These are phyloP conservation scores for Cystobasidium ongulense DNA, from an alignment of 768 basidiomycete species.

Conservation along the genomic window DNA sequence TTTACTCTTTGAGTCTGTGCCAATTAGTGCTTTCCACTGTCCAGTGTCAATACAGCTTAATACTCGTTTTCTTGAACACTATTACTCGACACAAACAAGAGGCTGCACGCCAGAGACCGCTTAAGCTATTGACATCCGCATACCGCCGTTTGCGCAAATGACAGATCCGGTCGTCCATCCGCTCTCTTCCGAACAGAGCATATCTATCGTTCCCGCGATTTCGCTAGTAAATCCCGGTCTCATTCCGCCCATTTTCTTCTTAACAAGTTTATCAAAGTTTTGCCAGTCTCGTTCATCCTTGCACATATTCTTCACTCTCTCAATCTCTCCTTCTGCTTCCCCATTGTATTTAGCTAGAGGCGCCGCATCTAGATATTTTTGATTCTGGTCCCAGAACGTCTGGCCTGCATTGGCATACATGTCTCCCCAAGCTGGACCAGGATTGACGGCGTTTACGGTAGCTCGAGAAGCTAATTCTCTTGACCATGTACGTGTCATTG, in stretches of 20 bases:
- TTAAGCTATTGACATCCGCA: constrained; percentile 11
- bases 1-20: neutral
- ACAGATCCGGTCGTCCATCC: constrained; percentile 16
- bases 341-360: constrained; percentile 5
- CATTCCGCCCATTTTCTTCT: constrained; percentile 7
- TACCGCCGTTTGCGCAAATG: constrained; percentile 20
- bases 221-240: constrained; percentile 11
- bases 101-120: neutral
- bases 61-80: neutral
- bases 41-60: neutral
- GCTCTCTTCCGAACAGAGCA: constrained; percentile 20
- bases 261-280: neutral
- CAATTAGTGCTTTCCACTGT: too few species aligned
- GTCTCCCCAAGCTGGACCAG: constrained; percentile 14
- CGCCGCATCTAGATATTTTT: constrained; percentile 24
- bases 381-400: constrained; percentile 20
- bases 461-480: constrained; percentile 15
- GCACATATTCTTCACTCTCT: neutral
- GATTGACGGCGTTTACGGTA: constrained; percentile 23
- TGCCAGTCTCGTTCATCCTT: neutral
- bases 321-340: neutral
- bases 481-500: constrained; percentile 24
- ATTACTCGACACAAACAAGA: neutral
- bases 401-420: constrained; percentile 20
- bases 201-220: constrained; percentile 21